phyloP scores from a whole-genome alignment of 2,329 filamentous ascomycete species.

The Atkinsonella hypoxylon region DNA sequence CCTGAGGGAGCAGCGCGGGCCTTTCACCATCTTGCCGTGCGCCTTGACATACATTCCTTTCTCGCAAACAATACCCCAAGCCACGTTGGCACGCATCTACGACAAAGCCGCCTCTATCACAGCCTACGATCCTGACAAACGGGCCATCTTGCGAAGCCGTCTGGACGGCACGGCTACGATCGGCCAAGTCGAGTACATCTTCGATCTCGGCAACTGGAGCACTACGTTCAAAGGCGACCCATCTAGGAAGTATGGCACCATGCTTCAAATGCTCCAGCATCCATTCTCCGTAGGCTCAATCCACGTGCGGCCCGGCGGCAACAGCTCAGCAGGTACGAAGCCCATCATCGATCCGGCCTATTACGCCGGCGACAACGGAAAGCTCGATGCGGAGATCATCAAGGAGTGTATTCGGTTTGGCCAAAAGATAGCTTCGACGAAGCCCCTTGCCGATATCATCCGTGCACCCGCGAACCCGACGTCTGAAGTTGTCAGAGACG shows the following conservation, averaged over 20 bases:
- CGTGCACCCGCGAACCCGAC: slow-evolving; percentile 15
- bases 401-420: slow-evolving; percentile 27
- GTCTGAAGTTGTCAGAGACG: slow-evolving; percentile 9
- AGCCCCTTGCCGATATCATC: slow-evolving; percentile 27
- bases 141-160: slow-evolving; percentile 19
- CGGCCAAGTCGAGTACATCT: slow-evolving; percentile 37
- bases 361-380: slow-evolving; percentile 25
- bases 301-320: slow-evolving; percentile 24
- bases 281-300: slow-evolving; percentile 36
- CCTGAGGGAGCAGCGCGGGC: slow-evolving; percentile 18
- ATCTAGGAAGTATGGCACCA: slow-evolving; percentile 33
- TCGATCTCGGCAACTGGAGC: slow-evolving; percentile 36
- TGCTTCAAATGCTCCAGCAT: slow-evolving; percentile 39
- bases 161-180: slow-evolving; percentile 19
- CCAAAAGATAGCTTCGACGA: slow-evolving; percentile 24
- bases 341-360: slow-evolving; percentile 31
- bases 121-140: slow-evolving; percentile 13
- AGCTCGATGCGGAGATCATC: slow-evolving; percentile 31
- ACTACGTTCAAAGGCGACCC: slow-evolving; percentile 20
- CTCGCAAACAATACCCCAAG: slow-evolving; percentile 18
- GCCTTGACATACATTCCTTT: slow-evolving; percentile 31
- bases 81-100: slow-evolving; percentile 12
- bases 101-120: slow-evolving; percentile 12
- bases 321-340: slow-evolving; percentile 12
- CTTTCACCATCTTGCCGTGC: slow-evolving; percentile 26